These are phyloP conservation scores for Leccinum ochraceum DNA, from an alignment of 768 basidiomycete species.

Conservation along the genomic window DNA sequence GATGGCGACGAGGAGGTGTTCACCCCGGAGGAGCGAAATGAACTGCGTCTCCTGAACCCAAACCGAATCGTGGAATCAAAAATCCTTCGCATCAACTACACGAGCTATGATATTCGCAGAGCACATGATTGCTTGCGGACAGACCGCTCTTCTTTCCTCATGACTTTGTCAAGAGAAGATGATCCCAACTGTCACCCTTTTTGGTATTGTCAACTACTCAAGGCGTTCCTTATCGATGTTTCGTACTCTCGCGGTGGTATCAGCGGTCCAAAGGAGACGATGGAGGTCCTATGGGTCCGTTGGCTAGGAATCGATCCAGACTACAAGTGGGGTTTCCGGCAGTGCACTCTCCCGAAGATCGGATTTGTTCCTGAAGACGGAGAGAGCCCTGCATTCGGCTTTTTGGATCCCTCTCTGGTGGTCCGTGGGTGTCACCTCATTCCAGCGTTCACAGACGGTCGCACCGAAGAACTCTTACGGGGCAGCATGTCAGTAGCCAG, in stretches of 20 bases:
- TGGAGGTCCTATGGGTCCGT: conserved; percentile 5
- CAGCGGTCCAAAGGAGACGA: not conserved
- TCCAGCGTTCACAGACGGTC: too few relatives aligned
- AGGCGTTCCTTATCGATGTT: not conserved
- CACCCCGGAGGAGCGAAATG: not conserved
- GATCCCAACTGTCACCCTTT: not conserved
- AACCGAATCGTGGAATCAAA: conserved; percentile 1
- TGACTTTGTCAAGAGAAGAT: conserved; percentile 5
- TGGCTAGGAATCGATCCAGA: conserved; percentile 3
- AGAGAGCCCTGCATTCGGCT: too few relatives aligned
- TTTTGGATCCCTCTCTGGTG: too few relatives aligned
- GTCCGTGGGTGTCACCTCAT: too few relatives aligned
- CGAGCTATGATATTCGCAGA: not conserved
- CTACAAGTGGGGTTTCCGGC: not conserved
- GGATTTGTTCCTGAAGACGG: not conserved
- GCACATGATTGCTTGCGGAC: not conserved
- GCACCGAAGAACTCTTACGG: too few relatives aligned
- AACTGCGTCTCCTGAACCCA: not conserved
- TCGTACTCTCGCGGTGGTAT: not conserved
- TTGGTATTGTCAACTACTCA: conserved; percentile 3
- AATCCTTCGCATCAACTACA: conserved; percentile 5
- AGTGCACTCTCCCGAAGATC: not conserved
- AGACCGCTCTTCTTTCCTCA: not conserved
- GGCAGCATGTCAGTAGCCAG: too few relatives aligned
- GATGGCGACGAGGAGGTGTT: conserved; percentile 1